Evolutionary conservation across 305 asterid genomes (phyloP), one percentile per base, ranked within the genome.

Genomic region (Fraxinus platypoda): DNA sequence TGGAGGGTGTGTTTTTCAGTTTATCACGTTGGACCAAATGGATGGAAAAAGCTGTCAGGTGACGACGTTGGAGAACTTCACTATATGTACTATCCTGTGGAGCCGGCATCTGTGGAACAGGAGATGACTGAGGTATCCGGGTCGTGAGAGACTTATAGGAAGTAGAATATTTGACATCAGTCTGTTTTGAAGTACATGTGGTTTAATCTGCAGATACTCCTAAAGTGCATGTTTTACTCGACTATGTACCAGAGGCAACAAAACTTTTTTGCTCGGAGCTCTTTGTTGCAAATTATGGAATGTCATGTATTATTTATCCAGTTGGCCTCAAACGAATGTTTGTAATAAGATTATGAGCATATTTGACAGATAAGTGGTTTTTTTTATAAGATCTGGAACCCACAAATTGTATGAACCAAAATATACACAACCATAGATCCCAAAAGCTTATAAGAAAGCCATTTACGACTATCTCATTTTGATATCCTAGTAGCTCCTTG

Each of bases 41-140:
- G 99, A 79, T 95, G 99, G 99, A 92, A 87, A 46, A 94, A 92
- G 92, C 90, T 94, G 2, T 91, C 97, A 0, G 98, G 97, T 0
- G 99, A 95, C 77, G 98, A 95, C 78, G 97, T 95, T 78, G 97
- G 99, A 77, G 97, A 94, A 62, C 94, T 94, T 62, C 95, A 95
- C 86, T 94, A 95, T 87, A 12, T 78, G 21, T 92, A 93, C 90
- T 87, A 87, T 66, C 97, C 97, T 0, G 97, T 90, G 2, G 96
- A 94, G 85, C 90, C 94, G 11, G 79, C 90, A 15, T 46, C 90
- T 0, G 91, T 95, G 88, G 99, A 93, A 70, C 99, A 91, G 46
- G 98, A 93, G 87, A 93, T 94, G 97, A 59, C 91, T 28, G 99
- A 95, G 77, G 89, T 87, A 28, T 66, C 92, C 6, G 79, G 77